A percentile compares a stretch with the other conserved stretches of the same genome.
These are phyloP conservation scores for Paratinospora sagittata DNA, from an alignment of 164 flowering plant species.

Conservation along the genomic window DNA sequence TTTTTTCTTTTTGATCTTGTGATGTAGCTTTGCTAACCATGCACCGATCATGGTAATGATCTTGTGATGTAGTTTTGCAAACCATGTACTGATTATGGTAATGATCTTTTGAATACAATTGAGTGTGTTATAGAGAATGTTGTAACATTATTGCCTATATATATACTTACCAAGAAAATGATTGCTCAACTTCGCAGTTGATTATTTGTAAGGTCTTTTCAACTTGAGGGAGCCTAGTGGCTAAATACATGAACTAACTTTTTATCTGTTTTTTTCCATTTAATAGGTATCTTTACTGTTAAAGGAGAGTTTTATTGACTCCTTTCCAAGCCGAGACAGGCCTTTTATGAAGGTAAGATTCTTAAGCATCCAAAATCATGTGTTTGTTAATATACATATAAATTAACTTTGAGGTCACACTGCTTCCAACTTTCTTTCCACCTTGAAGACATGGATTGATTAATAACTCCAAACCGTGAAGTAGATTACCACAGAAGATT, in stretches of 20 bases:
- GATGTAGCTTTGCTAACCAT: too few species aligned
- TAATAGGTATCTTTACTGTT: slow-evolving; percentile 87
- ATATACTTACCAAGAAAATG: neutral
- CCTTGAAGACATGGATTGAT: neutral
- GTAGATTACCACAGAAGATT: neutral
- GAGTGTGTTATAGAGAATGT: neutral
- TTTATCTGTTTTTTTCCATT: slow-evolving; percentile 9
- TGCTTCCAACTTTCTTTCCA: neutral
- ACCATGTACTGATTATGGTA: neutral
- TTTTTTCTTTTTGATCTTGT: neutral
- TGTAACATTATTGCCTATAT: neutral
- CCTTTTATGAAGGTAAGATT: slow-evolving; percentile 85
- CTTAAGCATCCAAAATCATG: neutral
- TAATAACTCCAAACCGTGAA: too few species aligned
- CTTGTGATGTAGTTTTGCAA: neutral
- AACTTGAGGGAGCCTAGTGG: neutral
- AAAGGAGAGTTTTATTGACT: slow-evolving; percentile 95
- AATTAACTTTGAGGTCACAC: neutral
- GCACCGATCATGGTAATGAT: too few species aligned
- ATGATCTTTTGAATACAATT: neutral
- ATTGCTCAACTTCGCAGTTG: neutral
- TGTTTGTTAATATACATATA: neutral
- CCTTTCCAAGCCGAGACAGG: slow-evolving; percentile 76
- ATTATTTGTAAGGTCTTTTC: neutral
- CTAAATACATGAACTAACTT: neutral